phyloP scores from a whole-genome alignment of 108 stramenopile species.

The Ochromonas danica region DNA sequence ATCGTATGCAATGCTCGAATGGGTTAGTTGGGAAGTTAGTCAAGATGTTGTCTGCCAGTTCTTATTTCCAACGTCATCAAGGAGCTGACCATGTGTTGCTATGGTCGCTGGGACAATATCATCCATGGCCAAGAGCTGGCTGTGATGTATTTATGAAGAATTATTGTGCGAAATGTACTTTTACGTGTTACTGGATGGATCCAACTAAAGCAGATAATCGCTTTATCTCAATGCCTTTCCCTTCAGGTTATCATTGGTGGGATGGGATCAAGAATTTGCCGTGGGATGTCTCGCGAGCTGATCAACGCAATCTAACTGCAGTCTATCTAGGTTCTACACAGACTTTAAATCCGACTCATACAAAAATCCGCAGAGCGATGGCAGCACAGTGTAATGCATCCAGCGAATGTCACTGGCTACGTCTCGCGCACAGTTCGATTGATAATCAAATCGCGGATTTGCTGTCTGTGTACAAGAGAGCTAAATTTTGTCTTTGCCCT shows the following conservation, averaged over 20 bases:
- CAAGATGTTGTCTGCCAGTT: background rate
- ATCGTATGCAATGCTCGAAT: background rate
- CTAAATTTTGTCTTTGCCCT: slow-evolving; percentile 30
- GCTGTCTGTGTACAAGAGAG: slow-evolving; percentile 16
- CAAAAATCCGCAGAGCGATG: slow-evolving; percentile 34
- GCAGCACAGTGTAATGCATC: slow-evolving; percentile 26
- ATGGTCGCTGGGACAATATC: slow-evolving; percentile 33
- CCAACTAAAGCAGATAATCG: slow-evolving; percentile 21
- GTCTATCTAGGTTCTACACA: slow-evolving; percentile 26
- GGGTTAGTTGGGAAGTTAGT: slow-evolving; percentile 8
- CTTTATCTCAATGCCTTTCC: slow-evolving; percentile 32
- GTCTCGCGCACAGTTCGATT: slow-evolving; percentile 8
- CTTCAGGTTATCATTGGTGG: slow-evolving; percentile 29
- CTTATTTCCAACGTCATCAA: background rate
- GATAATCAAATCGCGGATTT: slow-evolving; percentile 1
- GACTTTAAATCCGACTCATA: slow-evolving; percentile 31
- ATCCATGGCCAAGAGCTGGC: slow-evolving; percentile 32
- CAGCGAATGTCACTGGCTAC: slow-evolving; percentile 25
- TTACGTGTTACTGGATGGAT: slow-evolving; percentile 36
- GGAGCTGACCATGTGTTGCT: slow-evolving; percentile 30
- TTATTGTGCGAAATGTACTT: background rate
- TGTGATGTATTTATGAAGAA: slow-evolving; percentile 7
- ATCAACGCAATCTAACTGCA: slow-evolving; percentile 24
- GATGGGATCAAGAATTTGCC: slow-evolving; percentile 28
- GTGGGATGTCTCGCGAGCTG: slow-evolving; percentile 18